Percentiles rank a stretch among this genome's conserved stretches.
These are phyloP conservation scores for Apiospora sp. DNA, from an alignment of 2,329 filamentous ascomycete species.

Conservation along the genomic window DNA sequence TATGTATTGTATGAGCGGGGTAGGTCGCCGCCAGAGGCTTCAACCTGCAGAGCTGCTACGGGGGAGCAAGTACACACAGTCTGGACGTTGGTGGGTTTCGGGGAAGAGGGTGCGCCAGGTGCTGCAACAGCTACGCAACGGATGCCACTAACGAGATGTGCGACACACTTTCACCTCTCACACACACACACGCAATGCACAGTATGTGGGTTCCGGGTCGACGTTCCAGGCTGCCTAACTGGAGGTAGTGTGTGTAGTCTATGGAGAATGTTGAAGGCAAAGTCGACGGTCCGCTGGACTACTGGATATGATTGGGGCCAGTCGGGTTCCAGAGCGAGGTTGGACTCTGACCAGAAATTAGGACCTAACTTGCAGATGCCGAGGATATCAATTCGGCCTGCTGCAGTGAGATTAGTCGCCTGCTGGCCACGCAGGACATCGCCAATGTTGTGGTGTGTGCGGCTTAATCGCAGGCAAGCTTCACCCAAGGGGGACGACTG, in stretches of 20 bases:
- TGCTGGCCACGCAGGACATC: neutral
- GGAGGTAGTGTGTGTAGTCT: neutral
- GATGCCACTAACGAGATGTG: neutral
- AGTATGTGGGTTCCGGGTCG: conserved; percentile 14
- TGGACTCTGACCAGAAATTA: neutral
- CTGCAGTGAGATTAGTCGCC: neutral
- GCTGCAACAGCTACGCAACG: conserved; percentile 10
- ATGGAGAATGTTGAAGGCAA: conserved; percentile 8
- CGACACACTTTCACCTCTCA: neutral
- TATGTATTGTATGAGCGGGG: conserved; percentile 21
- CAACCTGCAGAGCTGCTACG: neutral
- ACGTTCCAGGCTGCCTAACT: neutral
- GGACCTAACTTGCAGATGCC: conserved; percentile 17
- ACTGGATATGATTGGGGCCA: neutral
- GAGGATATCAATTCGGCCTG: conserved; percentile 12
- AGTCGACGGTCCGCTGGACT: conserved; percentile 7
- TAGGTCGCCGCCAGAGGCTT: neutral
- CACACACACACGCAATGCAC: neutral
- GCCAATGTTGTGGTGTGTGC: conserved; percentile 3
- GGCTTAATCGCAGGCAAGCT: conserved; percentile 19
- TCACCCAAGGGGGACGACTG: neutral
- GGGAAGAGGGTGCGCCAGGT: conserved; percentile 13
- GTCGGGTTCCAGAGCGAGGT: conserved; percentile 5
- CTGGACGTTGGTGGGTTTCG: conserved; percentile 10
- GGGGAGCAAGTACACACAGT: neutral